Evolutionary conservation across 139 green algal species (phyloP), one percentile per base, ranked within the genome.

Genomic region (Spirogloea muscicola): DNA sequence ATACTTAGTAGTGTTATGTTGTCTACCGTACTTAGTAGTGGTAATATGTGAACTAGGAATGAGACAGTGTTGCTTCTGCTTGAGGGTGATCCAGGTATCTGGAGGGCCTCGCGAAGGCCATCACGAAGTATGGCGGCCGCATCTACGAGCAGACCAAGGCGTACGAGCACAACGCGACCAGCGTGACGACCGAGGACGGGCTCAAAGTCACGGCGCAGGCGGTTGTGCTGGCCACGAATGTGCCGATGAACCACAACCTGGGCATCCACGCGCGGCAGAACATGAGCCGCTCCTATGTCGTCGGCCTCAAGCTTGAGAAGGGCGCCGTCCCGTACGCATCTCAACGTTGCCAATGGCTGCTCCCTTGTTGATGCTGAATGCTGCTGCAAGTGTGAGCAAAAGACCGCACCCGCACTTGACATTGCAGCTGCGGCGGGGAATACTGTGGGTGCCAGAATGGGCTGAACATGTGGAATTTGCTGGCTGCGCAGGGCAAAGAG

Each of bases 221-320:
- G 1, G 63, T 92, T 1, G 86, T 92, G 16, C 63, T 89, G 42
- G 87, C 87, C 34, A 92, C 88, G 68, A 86, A 89, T 82, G 82
- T 67, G 2, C 88, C 88, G 33, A 83, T 87, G 74, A 88, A 85
- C 71, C 79, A 84, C 73, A 92, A 92, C 72, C 68, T 92, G 39
- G 76, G 81, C 3, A 70, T 92, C 29, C 87, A 92, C 37, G 77
- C 87, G 1, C 65, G 88, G 18, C 85, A 90, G 83, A 31, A 80
- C 42, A 58, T 82, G 25, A 80, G 83, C 70, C 58, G 84, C 3
- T 82, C 71, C 3, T 91, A 91, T 59, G 81, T 82, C 2, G 33
- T 91, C 3, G 82, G 77, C 2, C 59, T 90, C 37, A 34, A 77
- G 34, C 42, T 86, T 0, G 66, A 49, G 16, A 78, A 85, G 38